Conservation (phyloP, 441 rosid genomes). For the Croton setiger region DNA sequence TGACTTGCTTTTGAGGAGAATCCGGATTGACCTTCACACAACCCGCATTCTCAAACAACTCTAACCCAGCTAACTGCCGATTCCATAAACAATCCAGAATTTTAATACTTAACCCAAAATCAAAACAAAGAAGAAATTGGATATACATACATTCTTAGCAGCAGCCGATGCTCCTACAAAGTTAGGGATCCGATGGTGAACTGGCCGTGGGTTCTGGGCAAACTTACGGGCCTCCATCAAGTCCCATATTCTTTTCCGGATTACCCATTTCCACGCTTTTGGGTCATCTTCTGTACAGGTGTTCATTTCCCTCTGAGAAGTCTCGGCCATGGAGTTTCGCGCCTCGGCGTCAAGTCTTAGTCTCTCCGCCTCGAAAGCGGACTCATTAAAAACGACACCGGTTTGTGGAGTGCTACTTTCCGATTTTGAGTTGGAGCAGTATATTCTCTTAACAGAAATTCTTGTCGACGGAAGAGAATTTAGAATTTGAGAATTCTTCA, state of each 20-base stretch:
- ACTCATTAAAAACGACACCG: slow-evolving; percentile 48
- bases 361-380: slow-evolving; percentile 60
- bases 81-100: neutral
- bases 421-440: slow-evolving; percentile 23
- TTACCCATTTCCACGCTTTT: slow-evolving; percentile 91
- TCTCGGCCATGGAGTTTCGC: slow-evolving; percentile 67
- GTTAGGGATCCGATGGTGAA: slow-evolving; percentile 89
- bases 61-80: slow-evolving; percentile 43
- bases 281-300: slow-evolving; percentile 41
- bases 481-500: neutral
- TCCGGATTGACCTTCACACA: slow-evolving; percentile 73
- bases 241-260: slow-evolving; percentile 81
- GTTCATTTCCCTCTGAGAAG: slow-evolving; percentile 40
- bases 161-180: slow-evolving; percentile 74
- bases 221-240: slow-evolving; percentile 68
- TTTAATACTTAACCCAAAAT: neutral
- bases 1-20: slow-evolving; percentile 76
- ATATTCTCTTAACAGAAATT: neutral
- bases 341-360: slow-evolving; percentile 63
- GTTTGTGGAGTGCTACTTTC: slow-evolving; percentile 10
- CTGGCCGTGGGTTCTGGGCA: slow-evolving; percentile 82
- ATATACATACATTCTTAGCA: slow-evolving; percentile 51
- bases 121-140: neutral
- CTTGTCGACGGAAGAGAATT: slow-evolving; percentile 7
- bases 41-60: slow-evolving; percentile 37